These are phyloP conservation scores for Alternaria brassicicola DNA, from an alignment of 2,329 filamentous ascomycete species.

Conservation along the genomic window DNA sequence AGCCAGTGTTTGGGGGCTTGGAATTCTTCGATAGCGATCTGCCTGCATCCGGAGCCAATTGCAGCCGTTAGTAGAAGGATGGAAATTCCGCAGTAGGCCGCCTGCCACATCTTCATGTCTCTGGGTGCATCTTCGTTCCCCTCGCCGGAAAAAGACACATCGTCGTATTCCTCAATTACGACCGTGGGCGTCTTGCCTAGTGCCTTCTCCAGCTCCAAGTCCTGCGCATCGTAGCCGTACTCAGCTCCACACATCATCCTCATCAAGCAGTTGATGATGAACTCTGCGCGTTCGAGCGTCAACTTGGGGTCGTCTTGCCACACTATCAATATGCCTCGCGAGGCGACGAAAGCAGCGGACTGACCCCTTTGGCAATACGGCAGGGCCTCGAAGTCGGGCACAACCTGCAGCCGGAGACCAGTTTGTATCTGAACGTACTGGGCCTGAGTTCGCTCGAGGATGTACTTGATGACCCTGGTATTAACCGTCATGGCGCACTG, in stretches of 20 bases:
- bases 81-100: slow-evolving; percentile 60
- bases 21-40: slow-evolving; percentile 61
- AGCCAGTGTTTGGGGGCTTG: slow-evolving; percentile 59
- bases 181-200: slow-evolving; percentile 21
- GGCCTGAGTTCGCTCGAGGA: slow-evolving; percentile 58
- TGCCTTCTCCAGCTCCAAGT: slow-evolving; percentile 42
- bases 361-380: slow-evolving; percentile 73
- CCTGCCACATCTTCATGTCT: slow-evolving; percentile 61
- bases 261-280: slow-evolving; percentile 78
- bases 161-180: slow-evolving; percentile 22
- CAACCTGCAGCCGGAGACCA: slow-evolving; percentile 66
- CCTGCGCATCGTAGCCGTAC: slow-evolving; percentile 52
- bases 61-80: slow-evolving; percentile 60
- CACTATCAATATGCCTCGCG: slow-evolving; percentile 72
- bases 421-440: slow-evolving; percentile 65
- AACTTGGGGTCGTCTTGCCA: slow-evolving; percentile 83
- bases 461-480: slow-evolving; percentile 65
- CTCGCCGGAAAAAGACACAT: slow-evolving; percentile 44
- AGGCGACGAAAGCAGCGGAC: slow-evolving; percentile 78
- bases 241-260: slow-evolving; percentile 66
- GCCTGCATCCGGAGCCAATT: slow-evolving; percentile 63
- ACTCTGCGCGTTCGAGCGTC: slow-evolving; percentile 70
- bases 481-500: slow-evolving; percentile 72
- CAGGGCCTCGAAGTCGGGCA: slow-evolving; percentile 63
- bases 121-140: slow-evolving; percentile 46